Conservation (phyloP, 2,329 filamentous ascomycete species). For the Trichoderma hamatum region DNA sequence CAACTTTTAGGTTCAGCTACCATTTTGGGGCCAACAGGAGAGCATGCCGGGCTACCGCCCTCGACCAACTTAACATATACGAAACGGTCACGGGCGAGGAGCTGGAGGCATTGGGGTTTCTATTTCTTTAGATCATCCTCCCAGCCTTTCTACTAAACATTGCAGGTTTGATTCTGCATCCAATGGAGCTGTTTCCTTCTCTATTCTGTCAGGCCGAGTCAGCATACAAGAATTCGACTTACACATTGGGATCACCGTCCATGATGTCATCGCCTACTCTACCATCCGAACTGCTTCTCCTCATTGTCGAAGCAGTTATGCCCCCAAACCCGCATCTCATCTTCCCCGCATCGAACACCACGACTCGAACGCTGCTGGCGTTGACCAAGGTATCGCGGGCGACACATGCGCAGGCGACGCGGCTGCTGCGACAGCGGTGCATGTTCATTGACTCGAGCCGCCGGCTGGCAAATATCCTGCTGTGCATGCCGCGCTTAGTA, state of each 20-base stretch:
- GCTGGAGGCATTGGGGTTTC: not conserved
- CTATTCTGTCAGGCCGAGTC: not conserved
- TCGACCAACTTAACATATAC: not conserved
- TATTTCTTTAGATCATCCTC: not conserved
- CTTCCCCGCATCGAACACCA: conserved; percentile 44
- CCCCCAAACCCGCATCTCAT: conserved; percentile 38
- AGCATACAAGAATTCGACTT: not conserved
- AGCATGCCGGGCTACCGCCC: not conserved
- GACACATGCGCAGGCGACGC: conserved; percentile 46
- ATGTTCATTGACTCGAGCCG: conserved; percentile 47
- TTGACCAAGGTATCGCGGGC: conserved; percentile 49
- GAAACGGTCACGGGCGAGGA: not conserved
- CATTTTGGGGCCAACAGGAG: not conserved
- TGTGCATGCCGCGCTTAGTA: conserved; percentile 40
- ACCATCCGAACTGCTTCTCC: conserved; percentile 42
- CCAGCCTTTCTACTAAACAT: conserved; percentile 6
- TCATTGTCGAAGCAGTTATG: conserved; percentile 42
- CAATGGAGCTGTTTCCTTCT: conserved; percentile 28
- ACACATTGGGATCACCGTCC: not conserved
- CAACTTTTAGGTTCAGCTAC: not conserved
- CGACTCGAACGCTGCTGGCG: conserved; percentile 49
- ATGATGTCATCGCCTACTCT: conserved; percentile 30
- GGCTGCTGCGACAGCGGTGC: conserved; percentile 50
- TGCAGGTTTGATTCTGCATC: conserved; percentile 15
- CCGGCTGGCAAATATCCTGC: conserved; percentile 41